Percentiles rank a stretch among this genome's conserved stretches.
These are phyloP conservation scores for Bathelium albidoporum DNA, from an alignment of 495 filamentous ascomycete genomes.

Conservation along the genomic window DNA sequence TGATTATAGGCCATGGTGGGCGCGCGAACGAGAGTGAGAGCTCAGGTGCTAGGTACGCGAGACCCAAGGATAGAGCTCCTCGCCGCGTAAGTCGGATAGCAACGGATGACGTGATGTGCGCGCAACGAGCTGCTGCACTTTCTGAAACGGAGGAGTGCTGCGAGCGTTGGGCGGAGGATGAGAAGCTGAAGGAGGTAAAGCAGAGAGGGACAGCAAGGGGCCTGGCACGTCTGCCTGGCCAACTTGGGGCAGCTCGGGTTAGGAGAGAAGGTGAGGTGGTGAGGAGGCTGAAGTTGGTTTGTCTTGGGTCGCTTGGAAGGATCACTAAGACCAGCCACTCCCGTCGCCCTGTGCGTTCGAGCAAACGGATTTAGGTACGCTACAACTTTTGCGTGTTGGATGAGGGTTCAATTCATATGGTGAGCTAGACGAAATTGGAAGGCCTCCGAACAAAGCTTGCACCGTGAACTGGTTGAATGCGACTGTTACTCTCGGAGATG, in stretches of 20 bases:
- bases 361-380: too few relatives aligned
- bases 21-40: background rate
- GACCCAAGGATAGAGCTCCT: background rate
- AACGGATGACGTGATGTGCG: conserved; percentile 7
- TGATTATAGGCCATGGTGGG: conserved; percentile 19
- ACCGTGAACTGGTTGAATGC: too few relatives aligned
- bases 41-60: background rate
- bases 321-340: too few relatives aligned
- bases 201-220: background rate
- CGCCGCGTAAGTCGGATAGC: too few relatives aligned
- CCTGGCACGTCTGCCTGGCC: background rate
- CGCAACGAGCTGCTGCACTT: too few relatives aligned
- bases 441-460: too few relatives aligned
- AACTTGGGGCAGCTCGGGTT: background rate
- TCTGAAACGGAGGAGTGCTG: conserved; percentile 1
- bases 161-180: background rate
- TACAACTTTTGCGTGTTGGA: too few relatives aligned
- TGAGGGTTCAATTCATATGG: too few relatives aligned
- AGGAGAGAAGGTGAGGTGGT: background rate
- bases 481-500: too few relatives aligned
- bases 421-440: too few relatives aligned
- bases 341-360: too few relatives aligned
- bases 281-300: background rate
- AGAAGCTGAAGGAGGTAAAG: background rate
- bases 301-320: too few relatives aligned